These are phyloP conservation scores for Flagelloscypha sp. DNA, from an alignment of 768 basidiomycete genomes.

Conservation along the genomic window DNA sequence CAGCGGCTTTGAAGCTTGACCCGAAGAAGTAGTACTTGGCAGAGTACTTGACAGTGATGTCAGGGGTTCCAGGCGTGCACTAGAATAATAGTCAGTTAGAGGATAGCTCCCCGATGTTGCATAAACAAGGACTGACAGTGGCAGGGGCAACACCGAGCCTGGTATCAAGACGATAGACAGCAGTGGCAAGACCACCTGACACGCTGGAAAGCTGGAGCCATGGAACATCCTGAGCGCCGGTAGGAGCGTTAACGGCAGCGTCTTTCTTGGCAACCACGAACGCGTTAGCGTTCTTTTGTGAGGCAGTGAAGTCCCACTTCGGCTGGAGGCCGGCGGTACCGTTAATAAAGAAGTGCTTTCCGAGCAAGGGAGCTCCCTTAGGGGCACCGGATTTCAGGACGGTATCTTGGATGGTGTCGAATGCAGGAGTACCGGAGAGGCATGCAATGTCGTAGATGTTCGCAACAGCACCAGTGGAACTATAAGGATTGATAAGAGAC, in stretches of 20 bases:
- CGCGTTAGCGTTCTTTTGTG: constrained; percentile 13
- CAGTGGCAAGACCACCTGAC: constrained; percentile 24
- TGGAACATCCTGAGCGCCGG: constrained; percentile 21
- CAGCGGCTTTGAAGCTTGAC: too few relatives aligned
- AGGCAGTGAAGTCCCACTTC: constrained; percentile 27
- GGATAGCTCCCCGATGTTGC: background rate
- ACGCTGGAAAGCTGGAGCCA: constrained; percentile 26
- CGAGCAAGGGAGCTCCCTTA: constrained; percentile 26
- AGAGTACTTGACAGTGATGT: constrained; percentile 22
- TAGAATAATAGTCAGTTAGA: background rate
- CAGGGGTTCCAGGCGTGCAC: constrained; percentile 13
- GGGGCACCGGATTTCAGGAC: constrained; percentile 9
- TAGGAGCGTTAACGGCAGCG: constrained; percentile 17
- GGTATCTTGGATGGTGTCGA: constrained; percentile 11
- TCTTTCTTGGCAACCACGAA: constrained; percentile 19
- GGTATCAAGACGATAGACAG: constrained; percentile 29
- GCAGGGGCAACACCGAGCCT: constrained; percentile 31
- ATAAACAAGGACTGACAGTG: constrained; percentile 15
- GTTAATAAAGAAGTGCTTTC: constrained; percentile 49
- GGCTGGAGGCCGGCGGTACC: constrained; percentile 24
- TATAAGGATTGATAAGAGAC: constrained; percentile 5
- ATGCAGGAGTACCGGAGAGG: constrained; percentile 19
- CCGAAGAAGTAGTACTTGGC: constrained; percentile 25
- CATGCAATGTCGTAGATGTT: constrained; percentile 37
- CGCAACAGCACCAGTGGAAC: constrained; percentile 23